Evolutionary conservation across 83 land plant genomes (phyloP), one percentile per base, ranked within the genome.

Genomic region (Diphasiastrum complanatum): DNA sequence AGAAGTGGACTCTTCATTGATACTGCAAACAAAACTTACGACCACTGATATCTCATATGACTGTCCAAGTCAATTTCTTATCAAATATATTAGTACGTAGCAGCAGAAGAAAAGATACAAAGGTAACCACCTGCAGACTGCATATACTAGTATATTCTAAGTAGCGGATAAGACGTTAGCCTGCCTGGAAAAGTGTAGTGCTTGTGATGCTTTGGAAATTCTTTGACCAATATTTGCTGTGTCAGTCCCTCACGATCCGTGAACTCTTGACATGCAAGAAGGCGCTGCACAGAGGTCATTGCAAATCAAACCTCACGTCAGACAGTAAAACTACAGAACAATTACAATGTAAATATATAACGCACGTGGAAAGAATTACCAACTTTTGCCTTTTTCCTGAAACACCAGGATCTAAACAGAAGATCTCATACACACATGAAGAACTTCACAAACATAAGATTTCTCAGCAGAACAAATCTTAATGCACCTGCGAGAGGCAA

Each of bases 141-240:
- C n/a, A n/a, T n/a, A n/a, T n/a, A n/a, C n/a, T n/a, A n/a, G n/a
- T n/a, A n/a, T n/a, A n/a, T n/a, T n/a, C n/a, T n/a, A n/a, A n/a
- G n/a, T n/a, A n/a, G n/a, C n/a, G n/a, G n/a, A n/a, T n/a, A n/a
- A n/a, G n/a, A n/a, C n/a, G n/a, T n/a, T n/a, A n/a, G n/a, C n/a
- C n/a, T n/a, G n/a, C 81, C 79, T 46, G 79, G 71, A 24, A 78
- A 40, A 63, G 58, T 59, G 47, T 78, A 78, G 48, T 78, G 81
- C 43, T 51, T 68, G 51, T 75, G 73, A 30, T 66, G 54, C 33
- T 67, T 53, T 33, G 59, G 81, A 22, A 47, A 45, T 22, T 63
- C 58, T 47, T 64, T 69, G 14, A 58, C 72, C 33, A 67, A 43
- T 4, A 51, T 63, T 38, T 75, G 79, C 63, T 78, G 79, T 34